phyloP scores from a whole-genome alignment of 2,329 filamentous ascomycete genomes.

The Talaromyces marneffei region DNA sequence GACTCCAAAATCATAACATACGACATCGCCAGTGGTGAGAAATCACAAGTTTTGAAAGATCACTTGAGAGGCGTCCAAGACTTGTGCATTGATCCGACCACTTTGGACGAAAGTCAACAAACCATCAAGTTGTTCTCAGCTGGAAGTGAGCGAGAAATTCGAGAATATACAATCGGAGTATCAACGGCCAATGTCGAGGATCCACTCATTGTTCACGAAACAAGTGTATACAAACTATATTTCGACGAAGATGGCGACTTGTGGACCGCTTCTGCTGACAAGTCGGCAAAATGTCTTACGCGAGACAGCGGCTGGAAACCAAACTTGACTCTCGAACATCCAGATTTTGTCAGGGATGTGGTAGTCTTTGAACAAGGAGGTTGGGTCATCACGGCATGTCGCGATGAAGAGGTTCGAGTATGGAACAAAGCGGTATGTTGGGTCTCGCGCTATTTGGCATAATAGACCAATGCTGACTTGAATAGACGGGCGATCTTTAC shows the following conservation, averaged over 20 bases:
- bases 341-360: conserved; percentile 84
- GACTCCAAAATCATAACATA: conserved; percentile 80
- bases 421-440: conserved; percentile 62
- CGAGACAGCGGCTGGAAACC: conserved; percentile 62
- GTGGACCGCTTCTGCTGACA: conserved; percentile 92
- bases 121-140: conserved; percentile 65
- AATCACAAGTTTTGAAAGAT: conserved; percentile 72
- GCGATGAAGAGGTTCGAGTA: conserved; percentile 85
- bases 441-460: neutral
- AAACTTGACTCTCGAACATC: conserved; percentile 70
- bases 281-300: conserved; percentile 73
- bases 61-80: conserved; percentile 72
- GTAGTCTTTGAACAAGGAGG: conserved; percentile 62
- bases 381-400: conserved; percentile 80
- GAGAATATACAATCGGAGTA: conserved; percentile 49
- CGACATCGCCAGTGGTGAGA: conserved; percentile 62
- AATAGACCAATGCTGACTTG: neutral
- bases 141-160: conserved; percentile 73
- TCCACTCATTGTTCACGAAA: conserved; percentile 75
- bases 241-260: conserved; percentile 71
- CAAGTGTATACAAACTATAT: conserved; percentile 73
- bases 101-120: conserved; percentile 38
- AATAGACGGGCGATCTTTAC: conserved; percentile 61
- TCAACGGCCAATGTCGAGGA: conserved; percentile 47
- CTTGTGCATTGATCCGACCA: conserved; percentile 66